These are phyloP conservation scores for Gastrodia elata DNA, from an alignment of 106 monocot genomes.

Conservation along the genomic window DNA sequence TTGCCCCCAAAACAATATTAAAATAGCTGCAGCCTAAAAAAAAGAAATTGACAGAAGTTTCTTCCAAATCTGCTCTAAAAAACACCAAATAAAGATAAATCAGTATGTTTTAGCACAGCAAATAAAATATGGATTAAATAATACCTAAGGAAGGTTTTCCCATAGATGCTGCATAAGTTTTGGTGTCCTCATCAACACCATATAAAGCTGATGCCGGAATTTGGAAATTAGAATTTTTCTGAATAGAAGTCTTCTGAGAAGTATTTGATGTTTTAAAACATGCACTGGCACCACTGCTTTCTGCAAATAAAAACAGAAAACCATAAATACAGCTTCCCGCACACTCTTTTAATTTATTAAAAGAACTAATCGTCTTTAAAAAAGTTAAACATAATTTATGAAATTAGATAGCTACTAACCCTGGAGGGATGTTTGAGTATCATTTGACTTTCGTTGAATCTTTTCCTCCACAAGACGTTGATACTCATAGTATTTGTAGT, in stretches of 20 bases:
- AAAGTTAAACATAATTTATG: neutral
- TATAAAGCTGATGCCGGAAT: slow-evolving; percentile 90
- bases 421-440: slow-evolving; percentile 33
- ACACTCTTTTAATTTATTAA: neutral
- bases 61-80: neutral
- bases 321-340: neutral
- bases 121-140: neutral
- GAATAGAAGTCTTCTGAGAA: slow-evolving; percentile 20
- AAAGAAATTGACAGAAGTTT: no score
- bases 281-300: neutral
- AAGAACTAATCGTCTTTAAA: neutral
- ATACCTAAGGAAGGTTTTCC: slow-evolving; percentile 24
- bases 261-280: slow-evolving; percentile 12
- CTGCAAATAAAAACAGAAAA: slow-evolving; percentile 6
- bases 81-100: neutral
- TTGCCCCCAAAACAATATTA: no score
- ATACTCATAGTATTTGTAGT: slow-evolving; percentile 87
- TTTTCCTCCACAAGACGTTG: slow-evolving; percentile 70
- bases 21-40: neutral
- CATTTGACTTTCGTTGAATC: slow-evolving; percentile 45
- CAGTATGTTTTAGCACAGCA: neutral
- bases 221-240: slow-evolving; percentile 64
- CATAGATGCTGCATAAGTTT: neutral
- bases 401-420: slow-evolving; percentile 31
- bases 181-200: slow-evolving; percentile 36